Evolutionary conservation across 1,139 yeast species (phyloP), one percentile per base, ranked within the genome.

Genomic region (Pichia sp.): DNA sequence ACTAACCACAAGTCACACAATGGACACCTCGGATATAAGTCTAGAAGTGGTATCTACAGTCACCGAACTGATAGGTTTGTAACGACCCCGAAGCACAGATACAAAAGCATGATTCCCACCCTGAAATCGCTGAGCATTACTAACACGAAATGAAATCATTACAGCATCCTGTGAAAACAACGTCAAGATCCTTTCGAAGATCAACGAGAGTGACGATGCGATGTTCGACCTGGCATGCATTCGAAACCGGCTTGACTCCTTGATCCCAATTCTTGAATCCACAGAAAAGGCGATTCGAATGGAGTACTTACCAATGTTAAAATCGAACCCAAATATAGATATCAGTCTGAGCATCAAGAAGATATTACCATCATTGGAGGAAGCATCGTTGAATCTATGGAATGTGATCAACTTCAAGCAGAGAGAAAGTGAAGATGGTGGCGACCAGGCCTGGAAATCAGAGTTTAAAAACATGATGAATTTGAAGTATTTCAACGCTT

Each of bases 301-400:
- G 15, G 47, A 46, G 12, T 35, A 38, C 27, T 19, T 40, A 4
- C 27, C 43, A 2, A 9, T 12, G 22, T 11, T 47, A 2, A 34
- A 2, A 4, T 4, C 12, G 24, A 37, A 14, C 14, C 21, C 4
- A 14, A 28, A 22, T 12, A 18, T 12, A n/a, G 19, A 15, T 10
- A 22, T 37, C 5, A 31, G 30, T 20, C 14, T 31, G 10, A 36
- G 37, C 12, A 31, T 47, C 5, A 18, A 15, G 7, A 47, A 49
- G 30, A 30, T 50, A 2, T 4, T 44, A 3, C 34, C 40, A 2
- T 40, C 39, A 19, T 36, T 62, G 4, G 65, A 61, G 31, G 47
- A 45, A 1, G 34, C 49, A 17, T 61, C 63, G 2, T 57, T 66
- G 8, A 58, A 56, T n/a, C 40, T 62, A 8, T 67, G 70, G 70